Evolutionary conservation across 176 grass and related monocot species (phyloP).

Genomic region (Aechmea fasciata): DNA sequence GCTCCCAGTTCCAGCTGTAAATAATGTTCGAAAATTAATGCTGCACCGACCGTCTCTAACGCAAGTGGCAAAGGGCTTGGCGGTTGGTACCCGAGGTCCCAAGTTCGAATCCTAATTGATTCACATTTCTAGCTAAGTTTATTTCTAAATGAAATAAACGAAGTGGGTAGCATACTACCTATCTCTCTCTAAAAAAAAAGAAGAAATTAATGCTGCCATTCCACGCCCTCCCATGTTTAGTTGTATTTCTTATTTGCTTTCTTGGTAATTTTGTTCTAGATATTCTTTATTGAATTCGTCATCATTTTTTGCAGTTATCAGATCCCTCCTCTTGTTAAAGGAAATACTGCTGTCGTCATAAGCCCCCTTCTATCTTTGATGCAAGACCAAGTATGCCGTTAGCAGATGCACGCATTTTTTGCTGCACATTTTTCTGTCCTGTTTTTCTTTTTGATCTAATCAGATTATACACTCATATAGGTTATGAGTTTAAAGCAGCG

Average conservation of each 20-base stretch:
- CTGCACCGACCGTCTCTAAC: too few relatives aligned
- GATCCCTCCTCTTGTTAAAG: constrained; percentile 63
- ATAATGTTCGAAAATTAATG: too few relatives aligned
- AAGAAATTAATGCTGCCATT: too few relatives aligned
- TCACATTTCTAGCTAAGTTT: too few relatives aligned
- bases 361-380: constrained; percentile 86
- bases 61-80: too few relatives aligned
- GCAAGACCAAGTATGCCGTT: constrained; percentile 62
- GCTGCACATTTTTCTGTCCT: neutral
- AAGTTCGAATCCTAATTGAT: too few relatives aligned
- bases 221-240: too few relatives aligned
- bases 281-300: neutral
- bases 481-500: constrained; percentile 81
- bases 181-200: too few relatives aligned
- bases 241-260: neutral
- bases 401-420: constrained; percentile 2
- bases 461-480: constrained; percentile 40
- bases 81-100: too few relatives aligned
- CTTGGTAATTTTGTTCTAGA: neutral
- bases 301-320: constrained; percentile 44
- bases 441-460: neutral
- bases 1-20: too few relatives aligned
- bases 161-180: too few relatives aligned
- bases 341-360: constrained; percentile 74
- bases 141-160: too few relatives aligned